A percentile compares a stretch with the other conserved stretches of the same genome.
Evolutionary conservation across 108 stramenopile genomes (phyloP).

Genomic region (Stephanodiscus minutulus): DNA sequence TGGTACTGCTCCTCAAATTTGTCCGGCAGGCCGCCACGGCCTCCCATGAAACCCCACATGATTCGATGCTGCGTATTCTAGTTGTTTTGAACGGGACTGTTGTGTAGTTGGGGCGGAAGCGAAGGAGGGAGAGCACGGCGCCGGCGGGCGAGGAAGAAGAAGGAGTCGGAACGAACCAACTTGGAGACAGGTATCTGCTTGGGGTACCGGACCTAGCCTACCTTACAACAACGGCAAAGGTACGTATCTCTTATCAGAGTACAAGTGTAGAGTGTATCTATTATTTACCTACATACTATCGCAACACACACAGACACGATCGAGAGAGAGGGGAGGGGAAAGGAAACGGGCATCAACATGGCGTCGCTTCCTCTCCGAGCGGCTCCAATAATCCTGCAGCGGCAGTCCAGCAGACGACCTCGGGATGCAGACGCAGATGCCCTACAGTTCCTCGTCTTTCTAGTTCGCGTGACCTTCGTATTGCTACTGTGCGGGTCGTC

Average conservation of each 20-base stretch:
- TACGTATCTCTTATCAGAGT: too few relatives aligned
- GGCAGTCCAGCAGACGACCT: conserved; percentile 1
- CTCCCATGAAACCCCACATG: conserved; percentile 47
- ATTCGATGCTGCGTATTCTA: background rate
- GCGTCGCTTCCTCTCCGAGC: background rate
- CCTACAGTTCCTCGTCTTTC: background rate
- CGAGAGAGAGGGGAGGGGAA: background rate
- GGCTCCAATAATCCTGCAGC: background rate
- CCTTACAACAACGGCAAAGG: too few relatives aligned
- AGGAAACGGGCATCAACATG: background rate
- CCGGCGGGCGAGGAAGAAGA: too few relatives aligned
- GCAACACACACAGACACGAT: background rate
- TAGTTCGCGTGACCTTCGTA: conserved; percentile 38
- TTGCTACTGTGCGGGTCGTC: conserved; percentile 38
- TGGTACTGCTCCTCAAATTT: conserved; percentile 92
- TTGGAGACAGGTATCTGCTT: too few relatives aligned
- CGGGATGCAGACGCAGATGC: background rate
- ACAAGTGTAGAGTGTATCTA: too few relatives aligned
- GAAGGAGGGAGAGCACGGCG: too few relatives aligned
- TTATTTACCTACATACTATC: too few relatives aligned
- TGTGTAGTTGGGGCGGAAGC: background rate
- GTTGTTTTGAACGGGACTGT: too few relatives aligned
- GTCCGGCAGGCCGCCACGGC: conserved; percentile 28
- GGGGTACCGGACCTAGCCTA: too few relatives aligned
- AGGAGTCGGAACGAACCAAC: too few relatives aligned